Evolutionary conservation across 2,329 filamentous ascomycete species (phyloP).

Genomic region (Boeremia exigua): DNA sequence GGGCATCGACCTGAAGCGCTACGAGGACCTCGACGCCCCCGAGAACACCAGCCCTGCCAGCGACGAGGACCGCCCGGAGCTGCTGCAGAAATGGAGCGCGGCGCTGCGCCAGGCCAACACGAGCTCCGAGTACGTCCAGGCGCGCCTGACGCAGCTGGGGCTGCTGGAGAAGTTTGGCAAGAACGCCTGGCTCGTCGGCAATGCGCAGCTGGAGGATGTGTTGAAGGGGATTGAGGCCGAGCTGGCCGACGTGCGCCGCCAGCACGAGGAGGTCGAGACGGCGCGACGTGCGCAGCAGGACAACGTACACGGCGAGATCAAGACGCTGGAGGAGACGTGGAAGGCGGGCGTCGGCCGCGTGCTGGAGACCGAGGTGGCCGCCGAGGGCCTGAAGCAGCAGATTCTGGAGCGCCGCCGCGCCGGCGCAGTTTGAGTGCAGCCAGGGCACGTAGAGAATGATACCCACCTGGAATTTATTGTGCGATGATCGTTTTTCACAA

Average conservation of each 20-base stretch:
- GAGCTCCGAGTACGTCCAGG: slow-evolving; percentile 63
- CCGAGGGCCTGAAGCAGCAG: slow-evolving; percentile 66
- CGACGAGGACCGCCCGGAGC: slow-evolving; percentile 46
- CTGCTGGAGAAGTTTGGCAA: slow-evolving; percentile 84
- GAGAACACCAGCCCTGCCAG: slow-evolving; percentile 47
- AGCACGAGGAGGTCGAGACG: slow-evolving; percentile 76
- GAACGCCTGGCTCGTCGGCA: slow-evolving; percentile 89
- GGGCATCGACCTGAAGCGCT: slow-evolving; percentile 78
- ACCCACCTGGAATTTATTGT: too few species aligned
- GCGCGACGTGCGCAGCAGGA: slow-evolving; percentile 74
- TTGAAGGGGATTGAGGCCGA: slow-evolving; percentile 75
- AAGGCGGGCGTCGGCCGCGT: slow-evolving; percentile 76
- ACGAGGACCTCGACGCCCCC: slow-evolving; percentile 75
- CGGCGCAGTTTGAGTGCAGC: slow-evolving; percentile 32
- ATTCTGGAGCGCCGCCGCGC: slow-evolving; percentile 45
- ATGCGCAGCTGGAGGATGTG: slow-evolving; percentile 78
- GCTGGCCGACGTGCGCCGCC: slow-evolving; percentile 69
- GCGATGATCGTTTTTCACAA: too few species aligned
- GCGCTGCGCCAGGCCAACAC: slow-evolving; percentile 64
- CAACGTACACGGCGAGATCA: slow-evolving; percentile 73
- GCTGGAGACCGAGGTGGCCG: slow-evolving; percentile 85
- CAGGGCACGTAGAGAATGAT: not conserved
- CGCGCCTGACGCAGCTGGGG: slow-evolving; percentile 66
- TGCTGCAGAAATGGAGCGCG: slow-evolving; percentile 56
- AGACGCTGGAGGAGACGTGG: slow-evolving; percentile 78